Conservation (phyloP, 148 eudicot genomes). For the Amaranthus hypochondriacus region DNA sequence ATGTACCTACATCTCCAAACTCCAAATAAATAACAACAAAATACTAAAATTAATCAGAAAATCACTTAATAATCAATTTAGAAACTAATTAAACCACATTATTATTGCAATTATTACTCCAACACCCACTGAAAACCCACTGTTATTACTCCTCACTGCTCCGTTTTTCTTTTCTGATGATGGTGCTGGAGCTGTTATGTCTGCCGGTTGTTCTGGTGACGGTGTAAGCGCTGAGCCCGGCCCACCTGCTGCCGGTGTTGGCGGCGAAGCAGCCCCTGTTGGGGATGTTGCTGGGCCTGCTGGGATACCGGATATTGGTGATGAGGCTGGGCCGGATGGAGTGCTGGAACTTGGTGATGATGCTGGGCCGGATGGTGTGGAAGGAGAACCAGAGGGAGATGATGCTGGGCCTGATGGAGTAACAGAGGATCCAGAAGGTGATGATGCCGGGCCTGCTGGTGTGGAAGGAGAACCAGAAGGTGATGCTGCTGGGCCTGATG, state of each 20-base stretch:
- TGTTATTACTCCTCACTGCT: conserved; percentile 2
- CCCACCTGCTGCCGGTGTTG: background rate
- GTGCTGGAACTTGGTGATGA: background rate
- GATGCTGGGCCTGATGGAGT: conserved; percentile 1
- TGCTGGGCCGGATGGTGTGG: background rate
- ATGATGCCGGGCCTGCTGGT: background rate
- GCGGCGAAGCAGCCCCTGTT: background rate
- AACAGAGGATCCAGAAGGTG: conserved; percentile 3
- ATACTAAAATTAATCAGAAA: background rate
- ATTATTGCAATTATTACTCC: conserved; percentile 3
- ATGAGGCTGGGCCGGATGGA: background rate
- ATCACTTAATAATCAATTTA: background rate
- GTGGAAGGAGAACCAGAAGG: background rate
- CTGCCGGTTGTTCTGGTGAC: conserved; percentile 2
- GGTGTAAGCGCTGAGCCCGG: background rate
- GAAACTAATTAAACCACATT: background rate
- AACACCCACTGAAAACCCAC: background rate
- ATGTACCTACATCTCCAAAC: conserved; percentile 11
- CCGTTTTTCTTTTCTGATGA: background rate
- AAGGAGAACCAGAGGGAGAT: background rate
- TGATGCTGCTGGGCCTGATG: conserved; percentile 9
- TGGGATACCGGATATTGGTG: conserved; percentile 5
- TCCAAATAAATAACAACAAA: conserved; percentile 6
- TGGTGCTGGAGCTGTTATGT: conserved; percentile 13
- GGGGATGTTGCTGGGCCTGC: conserved; percentile 9